Evolutionary conservation across 2,329 filamentous ascomycete species (phyloP).

Genomic region (Volutella citrinella): DNA sequence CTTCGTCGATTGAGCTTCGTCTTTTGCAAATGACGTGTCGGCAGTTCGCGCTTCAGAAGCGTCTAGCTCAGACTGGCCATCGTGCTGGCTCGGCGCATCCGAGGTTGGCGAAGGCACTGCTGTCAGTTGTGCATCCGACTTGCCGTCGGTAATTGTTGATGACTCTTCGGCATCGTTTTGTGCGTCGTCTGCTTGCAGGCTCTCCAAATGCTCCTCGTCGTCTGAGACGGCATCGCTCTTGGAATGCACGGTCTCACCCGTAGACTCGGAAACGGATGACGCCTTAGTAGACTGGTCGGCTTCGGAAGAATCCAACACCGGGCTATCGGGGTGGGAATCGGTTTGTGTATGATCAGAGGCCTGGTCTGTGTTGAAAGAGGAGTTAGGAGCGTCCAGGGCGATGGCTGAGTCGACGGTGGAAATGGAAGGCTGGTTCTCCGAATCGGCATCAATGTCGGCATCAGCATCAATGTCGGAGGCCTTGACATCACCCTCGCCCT

Average conservation of each 20-base stretch:
- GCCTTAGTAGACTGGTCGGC: slow-evolving; percentile 59
- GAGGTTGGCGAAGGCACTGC: no score
- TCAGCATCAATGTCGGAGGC: no score
- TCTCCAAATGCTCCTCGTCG: slow-evolving; percentile 14
- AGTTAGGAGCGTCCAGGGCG: slow-evolving; percentile 45
- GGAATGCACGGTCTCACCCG: slow-evolving; percentile 54
- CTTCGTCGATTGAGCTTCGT: no score
- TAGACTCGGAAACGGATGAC: slow-evolving; percentile 62
- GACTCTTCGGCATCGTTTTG: slow-evolving; percentile 8
- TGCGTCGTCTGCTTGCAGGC: neutral
- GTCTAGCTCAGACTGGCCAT: no score
- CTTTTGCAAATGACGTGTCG: no score
- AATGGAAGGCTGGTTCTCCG: slow-evolving; percentile 28
- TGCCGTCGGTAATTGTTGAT: no score
- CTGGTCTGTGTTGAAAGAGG: slow-evolving; percentile 43
- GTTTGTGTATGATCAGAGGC: slow-evolving; percentile 46
- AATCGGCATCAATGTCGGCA: slow-evolving; percentile 21
- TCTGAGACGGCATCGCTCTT: slow-evolving; percentile 22
- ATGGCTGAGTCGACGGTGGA: slow-evolving; percentile 55
- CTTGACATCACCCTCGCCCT: no score
- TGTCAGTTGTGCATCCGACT: no score
- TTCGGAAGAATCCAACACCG: slow-evolving; percentile 51
- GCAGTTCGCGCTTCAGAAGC: no score
- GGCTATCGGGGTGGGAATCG: slow-evolving; percentile 58
- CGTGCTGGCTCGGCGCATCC: no score